Evolutionary conservation across 257 asterid genomes (phyloP), one percentile per base, ranked within the genome.

Genomic region (Thymus mandschuricus): DNA sequence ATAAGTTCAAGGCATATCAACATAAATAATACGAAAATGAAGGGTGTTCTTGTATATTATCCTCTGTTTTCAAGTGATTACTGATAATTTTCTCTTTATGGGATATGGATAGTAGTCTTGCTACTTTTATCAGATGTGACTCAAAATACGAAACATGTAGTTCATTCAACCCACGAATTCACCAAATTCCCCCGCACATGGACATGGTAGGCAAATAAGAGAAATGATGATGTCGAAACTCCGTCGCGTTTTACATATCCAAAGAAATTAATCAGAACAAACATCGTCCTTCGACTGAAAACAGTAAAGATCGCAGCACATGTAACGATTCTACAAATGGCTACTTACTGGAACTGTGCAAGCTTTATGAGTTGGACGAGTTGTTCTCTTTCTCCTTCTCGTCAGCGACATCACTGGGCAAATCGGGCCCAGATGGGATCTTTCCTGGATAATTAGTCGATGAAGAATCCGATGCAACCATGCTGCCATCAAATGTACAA

Each of bases 391-490:
- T 75, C 60, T 71, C 68, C 76, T 75, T 78, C 54, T 74, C 85
- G 54, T 78, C 89, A 3, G 82, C 88, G 33, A 49, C 74, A 15
- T 58, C 85, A 70, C 92, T 83, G 8, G 96, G 87, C 15, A 68
- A 55, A 71, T 86, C 92, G 1, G 70, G 82, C 13, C 90, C 96
- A 27, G 83, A 40, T 33, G 96, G 96, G 49, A 89, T 83, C 77
- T 80, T 87, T 72, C 96, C 96, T 1, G 93, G 93, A 66, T 83
- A 87, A 64, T 92, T 80, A 41, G 90, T 87, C 38, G 82, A 60
- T 10, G 80, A 68, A 64, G 70, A 59, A 38, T 74, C 81, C 10
- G 92, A 79, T 28, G 88, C 86, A 8, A 69, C 75, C 89, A 82
- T 77, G 84, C 98, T 92, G 78, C 54, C 58, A 21, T 21, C 21